Evolutionary conservation across 2,329 filamentous ascomycete genomes (phyloP).

Genomic region (Xylaria sp.): DNA sequence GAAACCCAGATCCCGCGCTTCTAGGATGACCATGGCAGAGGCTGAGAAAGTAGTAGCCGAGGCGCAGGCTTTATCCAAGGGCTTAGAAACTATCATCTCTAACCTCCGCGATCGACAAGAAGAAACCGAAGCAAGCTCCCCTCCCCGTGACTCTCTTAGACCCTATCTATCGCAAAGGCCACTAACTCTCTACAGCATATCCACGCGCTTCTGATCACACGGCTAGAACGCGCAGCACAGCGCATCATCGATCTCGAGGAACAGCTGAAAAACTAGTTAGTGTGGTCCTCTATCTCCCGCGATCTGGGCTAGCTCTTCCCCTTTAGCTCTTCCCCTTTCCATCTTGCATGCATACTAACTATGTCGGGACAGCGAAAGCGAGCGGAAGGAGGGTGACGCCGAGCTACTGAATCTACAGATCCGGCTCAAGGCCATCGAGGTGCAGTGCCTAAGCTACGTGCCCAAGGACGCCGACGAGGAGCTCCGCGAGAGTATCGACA

Average conservation of each 20-base stretch:
- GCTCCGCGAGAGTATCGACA: slow-evolving; percentile 67
- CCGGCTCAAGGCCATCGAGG: slow-evolving; percentile 70
- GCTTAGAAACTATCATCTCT: slow-evolving; percentile 61
- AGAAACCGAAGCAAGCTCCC: slow-evolving; percentile 65
- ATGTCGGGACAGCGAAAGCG: slow-evolving; percentile 59
- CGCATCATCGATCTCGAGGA: slow-evolving; percentile 70
- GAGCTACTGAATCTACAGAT: slow-evolving; percentile 72
- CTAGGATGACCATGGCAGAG: slow-evolving; percentile 39
- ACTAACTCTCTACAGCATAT: slow-evolving; percentile 63
- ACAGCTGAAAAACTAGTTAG: slow-evolving; percentile 67
- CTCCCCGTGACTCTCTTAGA: neutral
- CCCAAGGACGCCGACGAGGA: slow-evolving; percentile 64
- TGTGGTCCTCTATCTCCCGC: slow-evolving; percentile 24
- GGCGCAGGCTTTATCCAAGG: slow-evolving; percentile 60
- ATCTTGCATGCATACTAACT: slow-evolving; percentile 33
- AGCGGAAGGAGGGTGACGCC: slow-evolving; percentile 67
- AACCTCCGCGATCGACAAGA: slow-evolving; percentile 67
- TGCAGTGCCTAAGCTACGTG: slow-evolving; percentile 63
- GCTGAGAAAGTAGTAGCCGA: slow-evolving; percentile 53
- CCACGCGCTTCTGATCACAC: slow-evolving; percentile 68
- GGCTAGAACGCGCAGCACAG: slow-evolving; percentile 67
- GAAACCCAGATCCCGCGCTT: slow-evolving; percentile 16
- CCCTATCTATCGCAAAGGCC: slow-evolving; percentile 12
- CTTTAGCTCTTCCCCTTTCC: no score
- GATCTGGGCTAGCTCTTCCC: neutral